A percentile compares a stretch with the other conserved stretches of the same genome.
Conservation (phyloP, 805 yeast species). For the Candida odintsovae region DNA sequence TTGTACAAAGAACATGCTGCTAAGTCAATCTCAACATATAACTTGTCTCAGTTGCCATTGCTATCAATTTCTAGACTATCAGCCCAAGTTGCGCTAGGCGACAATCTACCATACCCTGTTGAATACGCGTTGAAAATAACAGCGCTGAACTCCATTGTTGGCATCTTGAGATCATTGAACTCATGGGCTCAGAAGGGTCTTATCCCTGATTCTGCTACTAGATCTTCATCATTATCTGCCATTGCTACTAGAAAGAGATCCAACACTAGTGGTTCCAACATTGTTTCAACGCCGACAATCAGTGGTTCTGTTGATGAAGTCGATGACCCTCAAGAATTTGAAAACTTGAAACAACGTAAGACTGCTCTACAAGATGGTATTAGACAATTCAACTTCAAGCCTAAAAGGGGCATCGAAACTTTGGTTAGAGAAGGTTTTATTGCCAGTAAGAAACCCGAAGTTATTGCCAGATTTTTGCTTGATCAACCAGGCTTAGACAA, state of each 20-base stretch:
- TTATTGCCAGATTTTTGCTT: conserved; percentile 71
- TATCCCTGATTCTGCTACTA: conserved; percentile 20
- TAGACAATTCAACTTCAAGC: conserved; percentile 75
- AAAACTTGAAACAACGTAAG: conserved; percentile 74
- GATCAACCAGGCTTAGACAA: conserved; percentile 77
- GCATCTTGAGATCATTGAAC: conserved; percentile 72
- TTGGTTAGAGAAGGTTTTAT: conserved; percentile 64
- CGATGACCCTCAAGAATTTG: conserved; percentile 83
- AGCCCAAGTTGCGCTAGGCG: conserved; percentile 39
- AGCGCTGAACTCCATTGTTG: conserved; percentile 74
- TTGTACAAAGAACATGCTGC: conserved; percentile 46
- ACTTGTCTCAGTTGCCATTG: conserved; percentile 67
- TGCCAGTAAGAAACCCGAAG: conserved; percentile 49
- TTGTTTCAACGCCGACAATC: conserved; percentile 3
- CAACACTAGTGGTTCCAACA: conserved; percentile 20
- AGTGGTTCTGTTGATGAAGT: conserved; percentile 28
- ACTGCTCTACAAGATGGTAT: conserved; percentile 76
- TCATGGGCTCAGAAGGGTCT: conserved; percentile 79
- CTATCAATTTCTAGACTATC: conserved; percentile 64
- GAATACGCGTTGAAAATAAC: conserved; percentile 83
- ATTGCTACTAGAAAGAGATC: conserved; percentile 23
- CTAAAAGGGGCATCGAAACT: conserved; percentile 68
- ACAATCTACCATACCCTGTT: conserved; percentile 49
- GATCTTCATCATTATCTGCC: conserved; percentile 12
- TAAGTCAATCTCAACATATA: conserved; percentile 66